A percentile compares a stretch with the other conserved stretches of the same genome.
Evolutionary conservation across 106 monocot species (phyloP).

Genomic region (Dendrobium huoshanense): DNA sequence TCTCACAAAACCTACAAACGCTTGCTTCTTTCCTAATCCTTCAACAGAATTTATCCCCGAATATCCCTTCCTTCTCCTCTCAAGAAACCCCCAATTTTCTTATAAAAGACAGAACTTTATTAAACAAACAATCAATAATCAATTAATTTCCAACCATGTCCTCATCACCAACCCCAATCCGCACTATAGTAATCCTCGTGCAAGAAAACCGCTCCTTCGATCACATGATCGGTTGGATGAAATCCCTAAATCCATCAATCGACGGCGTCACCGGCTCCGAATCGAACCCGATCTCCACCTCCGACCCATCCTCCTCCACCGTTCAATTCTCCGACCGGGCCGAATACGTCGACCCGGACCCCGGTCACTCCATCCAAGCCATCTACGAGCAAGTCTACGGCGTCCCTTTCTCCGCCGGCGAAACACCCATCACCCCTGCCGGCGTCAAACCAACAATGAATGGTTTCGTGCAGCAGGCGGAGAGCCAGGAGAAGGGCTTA

Average conservation of each 20-base stretch:
- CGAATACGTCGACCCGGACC: conserved; percentile 90
- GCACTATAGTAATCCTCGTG: conserved; percentile 77
- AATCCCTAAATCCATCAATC: conserved; percentile 57
- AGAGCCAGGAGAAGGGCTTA: conserved; percentile 55
- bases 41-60: not conserved
- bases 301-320: conserved; percentile 40
- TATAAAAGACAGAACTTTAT: not conserved
- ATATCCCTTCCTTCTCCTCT: not conserved
- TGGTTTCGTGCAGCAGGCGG: conserved; percentile 86
- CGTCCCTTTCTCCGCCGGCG: conserved; percentile 29
- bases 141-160: not conserved
- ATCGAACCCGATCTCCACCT: conserved; percentile 54
- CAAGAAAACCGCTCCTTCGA: conserved; percentile 96
- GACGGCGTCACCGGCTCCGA: conserved; percentile 67
- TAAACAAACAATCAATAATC: too few species aligned
- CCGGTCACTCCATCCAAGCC: conserved; percentile 92
- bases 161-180: conserved; percentile 22
- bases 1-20: too few species aligned
- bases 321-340: conserved; percentile 42
- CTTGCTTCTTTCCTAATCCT: not conserved
- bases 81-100: not conserved
- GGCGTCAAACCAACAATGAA: conserved; percentile 44
- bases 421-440: conserved; percentile 48
- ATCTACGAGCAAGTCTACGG: conserved; percentile 93
- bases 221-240: conserved; percentile 98